Evolutionary conservation across 2,329 filamentous ascomycete genomes (phyloP).

Genomic region (Rhinocladiella similis): DNA sequence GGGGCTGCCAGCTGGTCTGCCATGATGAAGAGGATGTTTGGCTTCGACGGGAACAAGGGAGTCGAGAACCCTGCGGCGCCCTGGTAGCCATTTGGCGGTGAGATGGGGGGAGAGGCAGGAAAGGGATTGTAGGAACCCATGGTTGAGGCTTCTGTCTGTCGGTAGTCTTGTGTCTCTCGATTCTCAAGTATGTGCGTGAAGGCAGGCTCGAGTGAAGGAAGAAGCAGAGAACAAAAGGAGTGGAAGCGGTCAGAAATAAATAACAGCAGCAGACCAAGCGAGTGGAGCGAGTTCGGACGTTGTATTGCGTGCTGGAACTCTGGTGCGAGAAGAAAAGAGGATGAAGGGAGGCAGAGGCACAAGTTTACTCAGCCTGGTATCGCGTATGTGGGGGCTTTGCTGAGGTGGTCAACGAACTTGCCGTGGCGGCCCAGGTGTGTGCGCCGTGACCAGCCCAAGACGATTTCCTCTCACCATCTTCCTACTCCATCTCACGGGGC

Average conservation of each 20-base stretch:
- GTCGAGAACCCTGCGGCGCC: constrained; percentile 29
- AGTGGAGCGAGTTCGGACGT: constrained; percentile 3
- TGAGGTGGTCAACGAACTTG: background rate
- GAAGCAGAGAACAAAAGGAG: constrained; percentile 1
- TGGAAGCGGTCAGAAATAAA: constrained; percentile 3
- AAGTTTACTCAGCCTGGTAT: constrained; percentile 20
- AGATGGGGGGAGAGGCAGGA: constrained; percentile 28
- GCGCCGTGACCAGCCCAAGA: constrained; percentile 1
- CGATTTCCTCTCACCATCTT: constrained; percentile 1
- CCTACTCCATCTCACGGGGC: background rate
- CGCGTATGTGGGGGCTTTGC: constrained; percentile 22
- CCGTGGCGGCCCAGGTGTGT: background rate
- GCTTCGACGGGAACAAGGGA: constrained; percentile 43
- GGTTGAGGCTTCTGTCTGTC: background rate
- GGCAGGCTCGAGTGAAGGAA: background rate
- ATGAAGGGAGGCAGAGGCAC: constrained; percentile 1
- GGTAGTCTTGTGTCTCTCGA: no score
- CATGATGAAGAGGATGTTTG: constrained; percentile 92
- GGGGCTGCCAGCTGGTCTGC: constrained; percentile 92
- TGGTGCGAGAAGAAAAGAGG: background rate
- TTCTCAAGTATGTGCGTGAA: no score
- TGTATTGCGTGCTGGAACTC: background rate
- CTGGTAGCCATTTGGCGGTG: constrained; percentile 29
- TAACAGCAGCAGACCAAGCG: background rate
- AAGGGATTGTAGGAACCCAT: constrained; percentile 27